Base-by-base conservation (phyloP, 768 basidiomycete species). In the Phylloporus sp. region DNA sequence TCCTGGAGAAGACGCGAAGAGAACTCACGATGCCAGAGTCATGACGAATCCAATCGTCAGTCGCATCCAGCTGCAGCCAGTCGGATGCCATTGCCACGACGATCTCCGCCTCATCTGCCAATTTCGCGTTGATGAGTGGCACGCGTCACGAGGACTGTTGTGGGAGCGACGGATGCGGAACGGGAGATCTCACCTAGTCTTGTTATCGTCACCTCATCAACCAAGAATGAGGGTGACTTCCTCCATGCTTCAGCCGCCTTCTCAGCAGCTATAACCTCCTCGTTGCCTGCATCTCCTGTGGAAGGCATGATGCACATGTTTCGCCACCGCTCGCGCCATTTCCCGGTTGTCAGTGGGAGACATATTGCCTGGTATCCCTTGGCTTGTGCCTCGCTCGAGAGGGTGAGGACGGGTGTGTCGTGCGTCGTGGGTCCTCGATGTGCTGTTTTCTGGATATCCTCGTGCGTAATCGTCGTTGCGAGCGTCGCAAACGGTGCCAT, bases 41-140 rank as follows among this genome's bases (percentile, higher is more conserved):
- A 58, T 95, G 90, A 36, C 96, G 81, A 44, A 98, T 84, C 76
- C 94, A 91, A 58, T 92, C 90, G 66, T 97, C 93, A 1, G 79
- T 71, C 8, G 90, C 84, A 68, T 99, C 96, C 31, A 99, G 74
- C 64, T 96, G 91, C 4, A 99, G 75, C 96, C 96, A 99, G 45
- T 94, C 90, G 3, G 93, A 92, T 8, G 88, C 75, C 64, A 96
- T 78, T 5, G 75, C 84, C 13, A 89, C 80, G 29, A 87, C 70
- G 22, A 75, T 75, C 49, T 86, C 82, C 9, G 82, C 79, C 58
- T 91, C 87, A 64, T 89, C 89, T 90, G 56, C 38, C 50, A 41
- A 42, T 52, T 50, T 52, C 33, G 24, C 33, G 32, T 18, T 38
- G 17, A 38, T 61, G 28, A 55, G 49, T 41, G 43, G 46, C 53